Evolutionary conservation across 1,139 yeast genomes (phyloP).

Genomic region (Pichiaceae sp.): DNA sequence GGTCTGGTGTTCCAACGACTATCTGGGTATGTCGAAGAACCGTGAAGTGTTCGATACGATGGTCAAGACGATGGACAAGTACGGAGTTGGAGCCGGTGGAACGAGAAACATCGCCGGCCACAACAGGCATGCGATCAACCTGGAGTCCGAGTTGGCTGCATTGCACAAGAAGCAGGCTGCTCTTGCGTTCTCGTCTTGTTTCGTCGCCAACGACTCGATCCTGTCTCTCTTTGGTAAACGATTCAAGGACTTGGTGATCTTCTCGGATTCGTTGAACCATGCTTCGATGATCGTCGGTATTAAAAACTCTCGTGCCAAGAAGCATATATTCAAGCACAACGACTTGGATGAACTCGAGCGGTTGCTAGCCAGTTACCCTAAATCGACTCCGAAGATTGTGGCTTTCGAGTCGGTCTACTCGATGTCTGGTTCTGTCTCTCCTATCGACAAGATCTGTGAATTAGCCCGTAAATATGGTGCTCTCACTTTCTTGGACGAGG

Average conservation of each 20-base stretch:
- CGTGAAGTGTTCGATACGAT: slow-evolving; percentile 63
- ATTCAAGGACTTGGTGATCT: slow-evolving; percentile 80
- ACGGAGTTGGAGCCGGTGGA: slow-evolving; percentile 99
- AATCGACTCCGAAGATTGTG: slow-evolving; percentile 81
- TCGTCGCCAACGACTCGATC: slow-evolving; percentile 96
- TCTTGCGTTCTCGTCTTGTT: slow-evolving; percentile 89
- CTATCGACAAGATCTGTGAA: slow-evolving; percentile 87
- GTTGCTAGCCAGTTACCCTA: slow-evolving; percentile 71
- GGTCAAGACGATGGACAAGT: slow-evolving; percentile 74
- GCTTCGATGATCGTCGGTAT: slow-evolving; percentile 98
- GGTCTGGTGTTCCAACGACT: slow-evolving; percentile 98
- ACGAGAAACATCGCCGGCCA: slow-evolving; percentile 99
- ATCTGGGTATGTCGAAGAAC: slow-evolving; percentile 89
- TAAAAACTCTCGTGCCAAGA: slow-evolving; percentile 78
- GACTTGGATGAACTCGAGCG: slow-evolving; percentile 75
- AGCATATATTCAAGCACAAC: slow-evolving; percentile 89
- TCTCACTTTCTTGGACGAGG: slow-evolving; percentile 92
- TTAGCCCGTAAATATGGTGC: slow-evolving; percentile 98
- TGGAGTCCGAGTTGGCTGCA: slow-evolving; percentile 82
- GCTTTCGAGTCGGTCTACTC: slow-evolving; percentile 97
- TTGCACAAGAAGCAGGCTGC: slow-evolving; percentile 95
- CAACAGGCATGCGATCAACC: slow-evolving; percentile 74
- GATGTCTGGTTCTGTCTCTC: slow-evolving; percentile 97
- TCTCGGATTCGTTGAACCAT: slow-evolving; percentile 89
- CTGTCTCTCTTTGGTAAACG: slow-evolving; percentile 86